Base-by-base conservation (phyloP, 164 flowering plant species). In the Saururus chinensis region DNA sequence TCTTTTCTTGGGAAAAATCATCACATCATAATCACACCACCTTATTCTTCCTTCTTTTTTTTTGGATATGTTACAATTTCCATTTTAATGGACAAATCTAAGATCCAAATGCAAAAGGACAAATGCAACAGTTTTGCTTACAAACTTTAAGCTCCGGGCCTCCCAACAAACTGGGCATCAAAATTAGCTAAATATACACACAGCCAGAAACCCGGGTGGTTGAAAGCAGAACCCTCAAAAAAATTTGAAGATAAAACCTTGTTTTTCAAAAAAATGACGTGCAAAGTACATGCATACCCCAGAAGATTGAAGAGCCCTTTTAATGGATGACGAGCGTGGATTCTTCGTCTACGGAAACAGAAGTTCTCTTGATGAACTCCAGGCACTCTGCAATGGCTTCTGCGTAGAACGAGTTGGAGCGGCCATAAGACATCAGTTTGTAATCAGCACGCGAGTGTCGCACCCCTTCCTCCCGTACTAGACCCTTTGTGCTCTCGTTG, bases 301-400 rank as follows among this genome's bases (percentile, higher is more conserved):
- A 13, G 49, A 12, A 45, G 49, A 12, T 45, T 30, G 37, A 30
- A 30, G 37, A 30, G 6, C 37, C 37, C 37, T 30, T 30, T 21
- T 11, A n/a, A 4, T 23, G 49, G 19, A 16, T 35, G 19, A 21
- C 17, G 10, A 20, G 25, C 16, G 13, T 35, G 2, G 58, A 55
- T 24, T 55, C 58, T 55, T 62, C 56, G 17, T 81, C 82, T 19
- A 53, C 67, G 6, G 79, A 71, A 45, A 74, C 30, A 22, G 89
- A 78, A 0, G 83, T 66, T 8, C 84, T 57, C 63, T 80, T 84
- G 71, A 87, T 87, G 62, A 83, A 87, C 74, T 87, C 95, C 76
- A 87, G 71, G 73, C 95, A 87, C 48, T 87, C 95, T 0, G 85
- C 87, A 53, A 87, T 87, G 16, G 95, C 95, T 73, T 87, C 90